phyloP scores from a whole-genome alignment of 2,329 filamentous ascomycete genomes.

The Ophiostoma sp. region DNA sequence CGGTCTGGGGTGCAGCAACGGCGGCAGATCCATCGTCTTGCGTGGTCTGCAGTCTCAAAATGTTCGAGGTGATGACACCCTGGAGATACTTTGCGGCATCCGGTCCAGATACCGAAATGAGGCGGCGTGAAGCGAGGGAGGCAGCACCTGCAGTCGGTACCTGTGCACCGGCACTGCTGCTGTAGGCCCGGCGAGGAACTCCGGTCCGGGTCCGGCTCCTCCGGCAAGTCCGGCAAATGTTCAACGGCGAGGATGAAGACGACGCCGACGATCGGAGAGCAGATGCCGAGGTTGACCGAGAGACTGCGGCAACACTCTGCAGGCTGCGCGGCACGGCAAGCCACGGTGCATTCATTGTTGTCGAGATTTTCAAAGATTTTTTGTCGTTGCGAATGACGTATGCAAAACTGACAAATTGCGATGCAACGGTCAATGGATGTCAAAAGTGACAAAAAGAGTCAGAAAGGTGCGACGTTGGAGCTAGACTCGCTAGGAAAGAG shows the following conservation, averaged over 20 bases:
- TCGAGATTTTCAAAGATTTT: neutral
- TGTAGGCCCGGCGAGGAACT: neutral
- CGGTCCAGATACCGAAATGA: conserved; percentile 75
- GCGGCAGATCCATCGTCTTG: conserved; percentile 33
- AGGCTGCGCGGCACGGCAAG: conserved; percentile 11
- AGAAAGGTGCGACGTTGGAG: neutral
- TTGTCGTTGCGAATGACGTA: neutral
- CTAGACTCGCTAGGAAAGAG: neutral
- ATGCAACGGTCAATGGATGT: neutral
- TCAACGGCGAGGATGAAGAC: neutral
- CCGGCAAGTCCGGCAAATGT: conserved; percentile 16
- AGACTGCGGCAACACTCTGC: neutral
- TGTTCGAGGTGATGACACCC: conserved; percentile 77
- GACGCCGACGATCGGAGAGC: conserved; percentile 6
- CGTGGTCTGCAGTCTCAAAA: conserved; percentile 44
- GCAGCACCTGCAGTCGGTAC: conserved; percentile 52
- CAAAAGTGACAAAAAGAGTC: neutral
- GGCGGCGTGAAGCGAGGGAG: conserved; percentile 68
- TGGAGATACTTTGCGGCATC: conserved; percentile 86
- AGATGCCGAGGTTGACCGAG: conserved; percentile 20
- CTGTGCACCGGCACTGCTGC: conserved; percentile 32
- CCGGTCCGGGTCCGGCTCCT: neutral
- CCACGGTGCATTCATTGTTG: conserved; percentile 12
- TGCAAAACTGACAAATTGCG: neutral
- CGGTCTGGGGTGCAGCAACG: conserved; percentile 40